Evolutionary conservation across 306 rosid genomes (phyloP), one percentile per base, ranked within the genome.

Genomic region (Castanopsis chinensis): DNA sequence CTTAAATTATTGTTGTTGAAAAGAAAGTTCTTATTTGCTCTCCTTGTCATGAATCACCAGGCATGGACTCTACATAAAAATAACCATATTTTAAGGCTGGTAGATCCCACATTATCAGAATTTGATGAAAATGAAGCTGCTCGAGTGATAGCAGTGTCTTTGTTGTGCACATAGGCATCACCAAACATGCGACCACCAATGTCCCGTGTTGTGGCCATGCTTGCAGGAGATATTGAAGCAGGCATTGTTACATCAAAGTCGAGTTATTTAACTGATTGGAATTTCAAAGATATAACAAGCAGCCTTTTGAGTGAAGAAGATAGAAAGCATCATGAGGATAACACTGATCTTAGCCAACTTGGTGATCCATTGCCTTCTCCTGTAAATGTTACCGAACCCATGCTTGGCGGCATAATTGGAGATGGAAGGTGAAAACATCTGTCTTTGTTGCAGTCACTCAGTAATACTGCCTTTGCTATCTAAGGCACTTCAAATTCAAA

Each of bases 141-240:
- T 64, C 77, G 91, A 41, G 25, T 89, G 13, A 88, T 82, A 3
- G 89, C 86, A 54, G 69, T 91, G 76, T 84, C 91, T n/a, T 87
- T 88, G 58, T 32, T 85, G 73, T 91, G 97, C 86, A 89, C 97
- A 30, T 92, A 91, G 45, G 75, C 92, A 79, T 83, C 92, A 19
- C 94, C 94, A 45, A 27, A 37, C 19, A 82, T 78, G 61, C 83
- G 91, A 27, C 97, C 94, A 57, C 61, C 90, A 1, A 89, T 91
- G 97, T 89, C 97, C 5, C 88, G 89, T 5, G 93, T 88, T 19
- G 88, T 91, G 76, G 91, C 91, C 59, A 91, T 91, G 93, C 90
- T 91, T 73, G 71, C 87, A 0, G 94, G 94, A 80, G 90, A 90
- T 75, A 56, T 77, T 3, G 93, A 89, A 76, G 93, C 88, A 83